Percentiles rank a stretch among this genome's conserved stretches.
phyloP scores from a whole-genome alignment of 1,284 basidiomycete species.

The Mycena sp. region DNA sequence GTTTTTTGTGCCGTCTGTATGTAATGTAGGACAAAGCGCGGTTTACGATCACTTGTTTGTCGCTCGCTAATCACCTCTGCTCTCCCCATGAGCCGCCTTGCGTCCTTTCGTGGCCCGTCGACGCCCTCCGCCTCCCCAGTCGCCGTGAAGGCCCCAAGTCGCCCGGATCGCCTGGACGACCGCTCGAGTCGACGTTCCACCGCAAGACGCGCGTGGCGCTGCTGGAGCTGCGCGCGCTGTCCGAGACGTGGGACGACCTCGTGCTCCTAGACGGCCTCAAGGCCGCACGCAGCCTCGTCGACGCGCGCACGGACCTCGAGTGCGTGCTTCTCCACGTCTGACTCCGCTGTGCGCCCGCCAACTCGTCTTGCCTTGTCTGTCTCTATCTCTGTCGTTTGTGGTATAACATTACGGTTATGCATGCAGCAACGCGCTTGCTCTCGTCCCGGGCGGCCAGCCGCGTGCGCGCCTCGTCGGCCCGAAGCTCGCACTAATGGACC shows the following conservation, averaged over 20 bases:
- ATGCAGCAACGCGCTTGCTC: conserved; percentile 68
- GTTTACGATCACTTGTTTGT: too few relatives aligned
- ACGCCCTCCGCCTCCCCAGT: conserved; percentile 75
- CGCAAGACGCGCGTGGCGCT: conserved; percentile 71
- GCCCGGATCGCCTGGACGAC: conserved; percentile 62
- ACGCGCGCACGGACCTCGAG: conserved; percentile 82
- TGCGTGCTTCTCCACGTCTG: conserved; percentile 58
- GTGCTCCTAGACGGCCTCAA: conserved; percentile 79
- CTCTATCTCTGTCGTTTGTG: too few relatives aligned
- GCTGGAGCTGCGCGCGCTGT: conserved; percentile 66
- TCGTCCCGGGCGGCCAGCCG: conserved; percentile 64
- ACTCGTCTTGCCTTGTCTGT: too few relatives aligned
- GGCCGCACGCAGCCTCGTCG: conserved; percentile 68
- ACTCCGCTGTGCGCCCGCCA: neutral
- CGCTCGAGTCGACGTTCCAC: conserved; percentile 73
- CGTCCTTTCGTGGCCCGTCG: conserved; percentile 81
- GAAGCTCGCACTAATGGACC: conserved; percentile 74
- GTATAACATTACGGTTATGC: too few relatives aligned
- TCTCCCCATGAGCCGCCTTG: conserved; percentile 69
- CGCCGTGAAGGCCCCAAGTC: conserved; percentile 41
- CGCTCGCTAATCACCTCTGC: too few relatives aligned
- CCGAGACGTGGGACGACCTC: conserved; percentile 80
- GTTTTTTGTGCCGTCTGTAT: too few relatives aligned
- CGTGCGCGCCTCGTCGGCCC: conserved; percentile 65
- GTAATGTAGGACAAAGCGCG: too few relatives aligned